Conservation (phyloP, 345 rosid species). For the Garcia nutans region DNA sequence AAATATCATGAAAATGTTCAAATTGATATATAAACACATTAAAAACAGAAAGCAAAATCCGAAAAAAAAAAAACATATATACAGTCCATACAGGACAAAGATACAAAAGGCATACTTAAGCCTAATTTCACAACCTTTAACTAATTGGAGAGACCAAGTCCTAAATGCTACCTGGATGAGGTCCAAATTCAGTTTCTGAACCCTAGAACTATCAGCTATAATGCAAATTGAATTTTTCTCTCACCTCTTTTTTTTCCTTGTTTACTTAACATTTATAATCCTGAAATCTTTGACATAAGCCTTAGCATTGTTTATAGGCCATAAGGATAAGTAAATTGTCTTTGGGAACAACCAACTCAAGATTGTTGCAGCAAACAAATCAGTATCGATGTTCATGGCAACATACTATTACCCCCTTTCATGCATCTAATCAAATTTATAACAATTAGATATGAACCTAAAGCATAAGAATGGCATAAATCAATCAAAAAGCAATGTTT, state of each 20-base stretch:
- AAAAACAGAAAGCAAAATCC: not conserved
- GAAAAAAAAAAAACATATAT: not conserved
- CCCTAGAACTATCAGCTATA: not conserved
- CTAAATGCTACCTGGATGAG: not conserved
- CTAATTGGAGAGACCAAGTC: not conserved
- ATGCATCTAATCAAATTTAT: not conserved
- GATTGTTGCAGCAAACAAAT: not conserved
- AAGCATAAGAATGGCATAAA: not conserved
- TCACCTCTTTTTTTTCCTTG: not conserved
- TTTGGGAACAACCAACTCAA: not conserved
- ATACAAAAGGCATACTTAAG: not conserved
- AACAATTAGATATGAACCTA: not conserved
- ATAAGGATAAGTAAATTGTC: too few species aligned
- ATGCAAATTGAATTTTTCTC: not conserved
- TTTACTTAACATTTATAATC: constrained; percentile 1
- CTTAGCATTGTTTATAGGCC: not conserved
- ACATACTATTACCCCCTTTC: not conserved
- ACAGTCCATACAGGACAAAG: constrained; percentile 1
- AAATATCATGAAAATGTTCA: not conserved
- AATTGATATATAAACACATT: not conserved
- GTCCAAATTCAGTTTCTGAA: constrained; percentile 1
- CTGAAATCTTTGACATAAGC: not conserved
- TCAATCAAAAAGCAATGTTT: not conserved
- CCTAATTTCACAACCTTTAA: not conserved
- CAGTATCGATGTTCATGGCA: not conserved